These are phyloP conservation scores for Podila minutissima DNA, from an alignment of 192 early-diverging fungal genomes.

Conservation along the genomic window DNA sequence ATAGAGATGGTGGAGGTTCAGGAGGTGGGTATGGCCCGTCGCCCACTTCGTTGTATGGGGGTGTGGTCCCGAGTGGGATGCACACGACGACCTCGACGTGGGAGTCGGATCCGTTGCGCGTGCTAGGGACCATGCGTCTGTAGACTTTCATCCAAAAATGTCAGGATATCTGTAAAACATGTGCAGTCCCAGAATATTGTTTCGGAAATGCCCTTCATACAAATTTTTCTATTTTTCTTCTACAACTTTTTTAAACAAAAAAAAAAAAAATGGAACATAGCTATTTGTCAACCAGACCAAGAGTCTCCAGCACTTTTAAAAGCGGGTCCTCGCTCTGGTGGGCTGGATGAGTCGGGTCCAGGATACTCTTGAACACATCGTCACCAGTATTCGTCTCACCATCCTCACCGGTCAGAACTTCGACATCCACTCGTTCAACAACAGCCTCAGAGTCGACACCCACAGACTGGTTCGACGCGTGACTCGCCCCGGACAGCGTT, in stretches of 20 bases:
- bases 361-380: conserved; percentile 21
- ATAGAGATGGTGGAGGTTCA: not conserved
- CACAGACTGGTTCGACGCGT: not conserved
- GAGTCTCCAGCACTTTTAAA: conserved; percentile 17
- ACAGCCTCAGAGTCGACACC: not conserved
- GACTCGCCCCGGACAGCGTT: not conserved
- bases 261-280: no score
- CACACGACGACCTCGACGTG: no score
- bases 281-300: conserved; percentile 16
- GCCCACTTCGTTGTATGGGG: no score
- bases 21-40: not conserved
- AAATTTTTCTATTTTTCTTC: no score
- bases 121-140: no score
- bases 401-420: not conserved
- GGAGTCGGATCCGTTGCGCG: no score
- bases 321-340: conserved; percentile 21
- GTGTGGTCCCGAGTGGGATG: no score
- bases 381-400: not conserved
- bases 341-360: conserved; percentile 29
- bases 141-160: no score
- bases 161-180: no score
- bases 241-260: no score
- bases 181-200: no score
- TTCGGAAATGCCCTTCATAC: no score
- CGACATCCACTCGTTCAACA: not conserved